Percentiles rank a stretch among this genome's conserved stretches.
Evolutionary conservation across 192 early-diverging fungal species (phyloP).

Genomic region (Dispira parvispora): DNA sequence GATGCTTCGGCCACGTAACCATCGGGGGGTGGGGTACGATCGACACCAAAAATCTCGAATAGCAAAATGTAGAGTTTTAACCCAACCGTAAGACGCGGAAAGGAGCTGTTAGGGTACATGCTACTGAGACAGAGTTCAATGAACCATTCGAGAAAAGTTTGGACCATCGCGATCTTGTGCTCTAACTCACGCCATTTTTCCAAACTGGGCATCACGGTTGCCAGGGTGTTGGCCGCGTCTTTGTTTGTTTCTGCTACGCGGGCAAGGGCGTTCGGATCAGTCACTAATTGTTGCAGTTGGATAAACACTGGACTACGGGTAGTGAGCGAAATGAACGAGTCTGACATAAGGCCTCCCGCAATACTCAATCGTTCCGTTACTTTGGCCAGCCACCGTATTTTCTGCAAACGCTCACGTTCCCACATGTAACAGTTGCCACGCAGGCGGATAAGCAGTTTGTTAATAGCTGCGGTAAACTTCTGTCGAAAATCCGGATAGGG

Average conservation of each 20-base stretch:
- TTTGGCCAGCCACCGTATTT: neutral
- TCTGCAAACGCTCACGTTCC: constrained; percentile 4
- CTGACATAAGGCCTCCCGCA: neutral
- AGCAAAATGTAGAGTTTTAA: constrained; percentile 33
- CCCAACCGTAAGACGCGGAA: constrained; percentile 44
- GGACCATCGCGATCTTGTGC: constrained; percentile 25
- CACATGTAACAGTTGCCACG: constrained; percentile 21
- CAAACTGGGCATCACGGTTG: neutral
- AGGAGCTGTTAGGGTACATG: constrained; percentile 60
- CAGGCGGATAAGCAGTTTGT: constrained; percentile 42
- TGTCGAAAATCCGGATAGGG: constrained; percentile 73
- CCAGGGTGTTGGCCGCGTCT: neutral
- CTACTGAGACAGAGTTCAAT: constrained; percentile 34
- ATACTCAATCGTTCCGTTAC: neutral
- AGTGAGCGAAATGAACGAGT: neutral
- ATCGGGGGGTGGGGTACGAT: constrained; percentile 26
- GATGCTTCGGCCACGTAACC: constrained; percentile 21
- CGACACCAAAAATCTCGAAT: constrained; percentile 34
- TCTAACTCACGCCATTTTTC: no score
- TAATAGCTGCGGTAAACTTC: constrained; percentile 40
- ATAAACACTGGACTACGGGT: neutral
- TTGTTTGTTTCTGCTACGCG: neutral
- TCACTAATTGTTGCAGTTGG: neutral
- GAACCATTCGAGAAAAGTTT: constrained; percentile 42
- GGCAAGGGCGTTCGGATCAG: neutral